A percentile compares a stretch with the other conserved stretches of the same genome.
Conservation (phyloP, 139 green algal species). For the Chlorella sp. region DNA sequence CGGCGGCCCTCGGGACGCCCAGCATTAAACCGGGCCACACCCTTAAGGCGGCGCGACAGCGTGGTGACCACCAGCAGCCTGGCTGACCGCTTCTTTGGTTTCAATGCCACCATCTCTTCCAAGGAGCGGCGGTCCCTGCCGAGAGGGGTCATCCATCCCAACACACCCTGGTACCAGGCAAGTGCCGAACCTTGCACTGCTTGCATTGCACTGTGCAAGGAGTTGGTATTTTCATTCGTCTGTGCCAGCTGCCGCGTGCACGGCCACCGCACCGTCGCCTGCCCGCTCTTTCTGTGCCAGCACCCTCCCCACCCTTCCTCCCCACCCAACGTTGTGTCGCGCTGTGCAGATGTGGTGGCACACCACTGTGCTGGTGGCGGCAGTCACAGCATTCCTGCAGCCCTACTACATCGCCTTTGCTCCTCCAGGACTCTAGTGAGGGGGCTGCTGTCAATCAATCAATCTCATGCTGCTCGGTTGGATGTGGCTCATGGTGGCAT, state of each 20-base stretch:
- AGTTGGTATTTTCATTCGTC: not conserved
- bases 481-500: no score
- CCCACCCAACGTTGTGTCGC: not conserved
- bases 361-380: conserved; percentile 29
- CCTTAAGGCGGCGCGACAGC: not conserved
- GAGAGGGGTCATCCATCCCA: conserved; percentile 29
- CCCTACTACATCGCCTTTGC: conserved; percentile 36
- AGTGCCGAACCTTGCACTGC: not conserved
- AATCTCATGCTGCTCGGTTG: no score
- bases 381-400: conserved; percentile 39
- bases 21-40: not conserved
- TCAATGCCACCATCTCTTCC: not conserved
- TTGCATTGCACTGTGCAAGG: not conserved
- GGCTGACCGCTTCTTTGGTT: conserved; percentile 28
- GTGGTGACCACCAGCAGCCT: not conserved
- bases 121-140: conserved; percentile 3
- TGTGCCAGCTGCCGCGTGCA: not conserved
- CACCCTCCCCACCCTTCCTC: not conserved
- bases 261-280: no score
- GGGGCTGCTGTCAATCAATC: not conserved
- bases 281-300: no score
- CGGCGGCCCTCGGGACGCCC: not conserved
- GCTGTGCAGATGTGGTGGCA: conserved; percentile 30
- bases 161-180: conserved; percentile 8
- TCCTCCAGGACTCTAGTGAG: conserved; percentile 30